phyloP scores from a whole-genome alignment of 2,329 filamentous ascomycete genomes.

The Aspergillus candidus region DNA sequence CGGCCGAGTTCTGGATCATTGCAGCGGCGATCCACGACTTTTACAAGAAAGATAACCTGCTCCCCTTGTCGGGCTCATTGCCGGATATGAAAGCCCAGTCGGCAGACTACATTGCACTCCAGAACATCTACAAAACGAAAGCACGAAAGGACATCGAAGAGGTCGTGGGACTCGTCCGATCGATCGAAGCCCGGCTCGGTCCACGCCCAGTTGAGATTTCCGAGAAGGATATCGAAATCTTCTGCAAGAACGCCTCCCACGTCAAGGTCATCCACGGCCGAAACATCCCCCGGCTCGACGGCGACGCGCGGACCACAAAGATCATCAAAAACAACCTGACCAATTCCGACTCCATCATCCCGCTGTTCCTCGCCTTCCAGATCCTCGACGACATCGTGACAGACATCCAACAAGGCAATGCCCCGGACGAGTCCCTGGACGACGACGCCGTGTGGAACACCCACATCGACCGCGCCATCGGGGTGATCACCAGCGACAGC shows the following conservation, averaged over 20 bases:
- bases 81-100: constrained; percentile 98
- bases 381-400: constrained; percentile 42
- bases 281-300: constrained; percentile 46
- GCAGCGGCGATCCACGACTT: constrained; percentile 73
- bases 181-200: constrained; percentile 47
- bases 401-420: constrained; percentile 46
- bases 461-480: constrained; percentile 25
- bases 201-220: constrained; percentile 48
- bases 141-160: constrained; percentile 72
- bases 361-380: constrained; percentile 63
- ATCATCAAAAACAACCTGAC: constrained; percentile 34
- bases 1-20: constrained; percentile 80
- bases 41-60: constrained; percentile 61
- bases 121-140: constrained; percentile 88
- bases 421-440: constrained; percentile 22
- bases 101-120: constrained; percentile 78
- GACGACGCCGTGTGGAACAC: constrained; percentile 28
- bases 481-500: constrained; percentile 33
- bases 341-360: constrained; percentile 54
- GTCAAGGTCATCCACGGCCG: constrained; percentile 75
- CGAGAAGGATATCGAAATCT: constrained; percentile 72
- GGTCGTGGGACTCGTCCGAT: constrained; percentile 60
- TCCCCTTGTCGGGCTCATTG: constrained; percentile 79
- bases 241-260: constrained; percentile 92
- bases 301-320: constrained; percentile 37